Evolutionary conservation across 1,284 basidiomycete genomes (phyloP), one percentile per base, ranked within the genome.

Genomic region (Boletus calvinii): DNA sequence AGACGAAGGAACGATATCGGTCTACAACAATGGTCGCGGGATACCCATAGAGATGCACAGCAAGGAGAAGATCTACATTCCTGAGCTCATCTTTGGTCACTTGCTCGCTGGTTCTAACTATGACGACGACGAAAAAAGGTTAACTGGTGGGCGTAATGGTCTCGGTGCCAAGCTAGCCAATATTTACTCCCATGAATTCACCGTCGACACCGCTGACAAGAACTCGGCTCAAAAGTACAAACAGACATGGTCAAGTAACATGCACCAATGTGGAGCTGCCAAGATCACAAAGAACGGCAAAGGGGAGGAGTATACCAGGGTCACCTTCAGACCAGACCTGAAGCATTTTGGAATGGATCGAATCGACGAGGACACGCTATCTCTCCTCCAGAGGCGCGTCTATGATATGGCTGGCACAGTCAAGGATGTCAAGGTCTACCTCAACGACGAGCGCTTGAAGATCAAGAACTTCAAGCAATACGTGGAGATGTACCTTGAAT

Each of bases 161-260:
- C 99, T 94, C 66, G 97, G 97, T 67, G 97, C 97, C 48, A 98
- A 99, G 73, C 81, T 99, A 43, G 90, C 97, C 55, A 99, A 99
- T 74, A 98, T 99, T 64, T 99, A 99, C 76, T 99, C 97, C 3
- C 87, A 83, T 59, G 91, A 97, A 72, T 99, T 99, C 72, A 92
- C 86, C n/a, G 80, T 99, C 65, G 97, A 99, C 66, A 99, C 97
- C 2, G 96, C 94, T 8, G 93, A 98, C 76, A 91, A 89, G 74
- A 86, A 87, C 56, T 80, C 84, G 1, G 74, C 79, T 56, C 90
- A 94, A 73, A 98, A 97, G 74, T 99, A 98, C 77, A 91, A 90
- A 64, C 97, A 99, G 74, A 90, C 87, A 1, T 99, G 96, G 84
- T 87, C 85, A 43, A 79, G 93, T 56, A 98, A 99, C 76, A 99